Conservation (phyloP, 1,284 basidiomycete genomes). For the Apiotrichum veenhuisii region DNA sequence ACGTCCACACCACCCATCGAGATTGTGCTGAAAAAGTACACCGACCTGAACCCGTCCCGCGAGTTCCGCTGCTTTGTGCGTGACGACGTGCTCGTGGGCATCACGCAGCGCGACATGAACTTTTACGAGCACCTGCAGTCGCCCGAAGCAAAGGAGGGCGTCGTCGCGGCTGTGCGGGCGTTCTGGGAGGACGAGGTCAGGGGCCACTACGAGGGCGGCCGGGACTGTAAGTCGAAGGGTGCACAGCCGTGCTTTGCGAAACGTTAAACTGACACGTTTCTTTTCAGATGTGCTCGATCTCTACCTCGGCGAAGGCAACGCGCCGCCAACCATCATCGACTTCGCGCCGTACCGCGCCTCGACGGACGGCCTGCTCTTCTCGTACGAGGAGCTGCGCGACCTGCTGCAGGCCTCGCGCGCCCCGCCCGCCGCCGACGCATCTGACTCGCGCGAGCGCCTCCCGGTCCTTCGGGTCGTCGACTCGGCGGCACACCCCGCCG, state of each 20-base stretch:
- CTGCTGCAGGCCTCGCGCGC: slow-evolving; percentile 8
- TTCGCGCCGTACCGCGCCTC: slow-evolving; percentile 82
- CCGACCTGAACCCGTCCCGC: slow-evolving; percentile 72
- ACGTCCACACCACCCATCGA: slow-evolving; percentile 57
- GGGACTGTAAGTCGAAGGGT: slow-evolving; percentile 61
- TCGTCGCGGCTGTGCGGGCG: slow-evolving; percentile 56
- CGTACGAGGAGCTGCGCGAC: slow-evolving; percentile 67
- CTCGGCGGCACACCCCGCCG: slow-evolving; percentile 64
- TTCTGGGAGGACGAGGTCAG: slow-evolving; percentile 70
- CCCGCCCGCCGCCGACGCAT: not conserved
- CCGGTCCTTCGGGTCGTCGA: slow-evolving; percentile 69
- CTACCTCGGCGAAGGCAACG: slow-evolving; percentile 75
- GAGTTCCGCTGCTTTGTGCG: slow-evolving; percentile 87
- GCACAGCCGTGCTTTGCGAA: no score
- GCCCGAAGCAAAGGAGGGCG: slow-evolving; percentile 55
- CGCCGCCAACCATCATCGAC: slow-evolving; percentile 76
- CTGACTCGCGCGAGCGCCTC: slow-evolving; percentile 15
- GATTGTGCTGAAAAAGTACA: slow-evolving; percentile 90
- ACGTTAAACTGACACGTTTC: not conserved
- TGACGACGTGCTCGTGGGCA: slow-evolving; percentile 43
- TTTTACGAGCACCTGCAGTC: slow-evolving; percentile 83
- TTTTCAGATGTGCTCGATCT: slow-evolving; percentile 78
- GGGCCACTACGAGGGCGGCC: slow-evolving; percentile 57
- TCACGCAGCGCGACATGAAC: slow-evolving; percentile 85
- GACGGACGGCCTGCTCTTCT: slow-evolving; percentile 83